phyloP scores from a whole-genome alignment of 306 rosid species.

The Casuarina glauca region DNA sequence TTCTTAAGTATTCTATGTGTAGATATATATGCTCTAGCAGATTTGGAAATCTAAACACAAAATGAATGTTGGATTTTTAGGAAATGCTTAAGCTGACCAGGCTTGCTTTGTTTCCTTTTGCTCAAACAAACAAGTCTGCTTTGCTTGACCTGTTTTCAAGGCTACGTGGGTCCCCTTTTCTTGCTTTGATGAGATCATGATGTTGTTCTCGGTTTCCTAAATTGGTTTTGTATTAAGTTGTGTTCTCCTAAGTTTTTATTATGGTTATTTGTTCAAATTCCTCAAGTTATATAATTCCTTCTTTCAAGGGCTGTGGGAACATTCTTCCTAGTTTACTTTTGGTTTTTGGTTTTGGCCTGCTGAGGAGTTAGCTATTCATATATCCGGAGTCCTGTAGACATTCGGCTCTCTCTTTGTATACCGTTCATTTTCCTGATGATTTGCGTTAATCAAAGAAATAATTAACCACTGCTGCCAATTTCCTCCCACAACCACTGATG shows the following conservation, averaged over 20 bases:
- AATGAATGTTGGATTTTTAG: background rate
- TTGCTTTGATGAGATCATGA: background rate
- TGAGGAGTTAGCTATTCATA: background rate
- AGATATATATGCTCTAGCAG: background rate
- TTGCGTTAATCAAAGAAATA: background rate
- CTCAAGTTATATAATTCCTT: background rate
- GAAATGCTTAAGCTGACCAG: background rate
- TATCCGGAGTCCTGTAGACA: background rate
- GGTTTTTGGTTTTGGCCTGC: background rate
- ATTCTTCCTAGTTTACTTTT: background rate
- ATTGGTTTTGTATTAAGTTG: background rate
- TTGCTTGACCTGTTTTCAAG: background rate
- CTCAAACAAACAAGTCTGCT: background rate
- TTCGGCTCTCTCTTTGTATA: background rate
- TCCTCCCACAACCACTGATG: slow-evolving; percentile 8
- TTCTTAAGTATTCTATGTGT: background rate
- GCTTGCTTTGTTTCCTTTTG: background rate
- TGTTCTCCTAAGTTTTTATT: background rate
- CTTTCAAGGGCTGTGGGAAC: background rate
- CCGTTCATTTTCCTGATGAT: background rate
- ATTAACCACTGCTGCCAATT: background rate
- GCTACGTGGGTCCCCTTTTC: background rate
- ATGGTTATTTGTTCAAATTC: background rate
- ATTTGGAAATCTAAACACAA: background rate
- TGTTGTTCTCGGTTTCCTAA: background rate